These are phyloP conservation scores for Neoarthrinium moseri DNA, from an alignment of 2,329 filamentous ascomycete genomes.

Conservation along the genomic window DNA sequence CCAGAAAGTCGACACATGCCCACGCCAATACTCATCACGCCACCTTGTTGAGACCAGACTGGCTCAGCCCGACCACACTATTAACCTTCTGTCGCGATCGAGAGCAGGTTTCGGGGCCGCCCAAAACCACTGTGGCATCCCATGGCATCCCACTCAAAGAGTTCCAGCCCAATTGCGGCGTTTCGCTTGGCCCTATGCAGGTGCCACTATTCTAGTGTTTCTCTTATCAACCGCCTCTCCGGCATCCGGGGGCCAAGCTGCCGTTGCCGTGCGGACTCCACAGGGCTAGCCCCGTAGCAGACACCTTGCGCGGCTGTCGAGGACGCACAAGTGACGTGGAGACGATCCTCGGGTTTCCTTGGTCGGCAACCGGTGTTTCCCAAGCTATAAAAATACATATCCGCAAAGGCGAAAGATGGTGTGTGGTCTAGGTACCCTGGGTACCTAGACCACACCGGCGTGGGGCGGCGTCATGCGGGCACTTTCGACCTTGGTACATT, in stretches of 20 bases:
- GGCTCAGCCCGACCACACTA: background rate
- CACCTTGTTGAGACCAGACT: slow-evolving; percentile 1
- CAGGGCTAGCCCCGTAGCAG: too few relatives aligned
- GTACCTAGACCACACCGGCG: background rate
- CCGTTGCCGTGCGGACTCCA: too few relatives aligned
- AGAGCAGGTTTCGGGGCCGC: background rate
- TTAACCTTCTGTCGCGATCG: background rate
- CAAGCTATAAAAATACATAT: too few relatives aligned
- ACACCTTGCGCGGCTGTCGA: too few relatives aligned
- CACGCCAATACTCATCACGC: slow-evolving; percentile 7
- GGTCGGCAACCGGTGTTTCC: too few relatives aligned
- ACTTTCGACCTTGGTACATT: background rate
- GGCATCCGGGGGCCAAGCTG: too few relatives aligned
- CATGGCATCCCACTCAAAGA: background rate
- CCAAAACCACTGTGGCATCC: background rate
- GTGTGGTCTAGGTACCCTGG: background rate
- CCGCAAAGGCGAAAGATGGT: background rate
- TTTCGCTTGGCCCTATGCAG: too few relatives aligned
- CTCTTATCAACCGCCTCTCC: too few relatives aligned
- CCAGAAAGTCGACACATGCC: background rate
- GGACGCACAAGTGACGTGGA: too few relatives aligned
- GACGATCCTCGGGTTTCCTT: too few relatives aligned
- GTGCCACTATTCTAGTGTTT: too few relatives aligned
- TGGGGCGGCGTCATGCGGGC: background rate
- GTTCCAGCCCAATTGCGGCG: background rate